Percentiles rank a stretch among this genome's conserved stretches.
Evolutionary conservation across 2,329 filamentous ascomycete genomes (phyloP).

Genomic region (Colletotrichum spinosum): DNA sequence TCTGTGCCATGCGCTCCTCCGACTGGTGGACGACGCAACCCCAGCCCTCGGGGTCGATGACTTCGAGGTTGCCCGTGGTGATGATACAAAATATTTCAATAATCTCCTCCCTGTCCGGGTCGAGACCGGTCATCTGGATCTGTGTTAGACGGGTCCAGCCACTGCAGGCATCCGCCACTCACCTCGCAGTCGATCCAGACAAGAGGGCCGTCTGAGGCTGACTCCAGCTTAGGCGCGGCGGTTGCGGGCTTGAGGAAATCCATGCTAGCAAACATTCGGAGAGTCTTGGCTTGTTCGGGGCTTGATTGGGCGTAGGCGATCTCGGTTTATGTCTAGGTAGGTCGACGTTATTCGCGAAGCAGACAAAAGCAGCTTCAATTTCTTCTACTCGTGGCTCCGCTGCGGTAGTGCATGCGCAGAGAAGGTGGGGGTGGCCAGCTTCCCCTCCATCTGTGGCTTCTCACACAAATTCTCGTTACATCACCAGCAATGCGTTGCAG

Average conservation of each 20-base stretch:
- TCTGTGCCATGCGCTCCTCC: slow-evolving; percentile 75
- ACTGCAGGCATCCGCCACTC: slow-evolving; percentile 29
- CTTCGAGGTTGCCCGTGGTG: slow-evolving; percentile 81
- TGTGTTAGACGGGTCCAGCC: not conserved
- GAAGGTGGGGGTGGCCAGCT: slow-evolving; percentile 5
- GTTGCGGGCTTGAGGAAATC: slow-evolving; percentile 27
- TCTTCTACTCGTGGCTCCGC: slow-evolving; percentile 5
- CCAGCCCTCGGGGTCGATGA: slow-evolving; percentile 82
- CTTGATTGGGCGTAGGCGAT: too few species aligned
- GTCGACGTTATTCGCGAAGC: slow-evolving; percentile 13
- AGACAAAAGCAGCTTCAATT: not conserved
- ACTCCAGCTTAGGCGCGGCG: slow-evolving; percentile 17
- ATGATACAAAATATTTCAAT: slow-evolving; percentile 94
- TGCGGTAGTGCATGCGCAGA: not conserved
- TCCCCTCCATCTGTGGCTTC: slow-evolving; percentile 1
- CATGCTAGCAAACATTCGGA: slow-evolving; percentile 12
- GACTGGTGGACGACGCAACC: slow-evolving; percentile 83
- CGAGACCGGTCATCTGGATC: slow-evolving; percentile 88
- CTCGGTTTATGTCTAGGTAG: not conserved
- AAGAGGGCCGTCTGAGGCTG: slow-evolving; percentile 65
- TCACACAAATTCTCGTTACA: not conserved
- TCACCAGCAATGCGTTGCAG: not conserved
- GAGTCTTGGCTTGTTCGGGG: too few species aligned
- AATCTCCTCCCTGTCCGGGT: slow-evolving; percentile 83
- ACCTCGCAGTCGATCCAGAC: slow-evolving; percentile 86